A percentile compares a stretch with the other conserved stretches of the same genome.
Evolutionary conservation across 2,329 filamentous ascomycete genomes (phyloP).

Genomic region (Penicillium sp.): DNA sequence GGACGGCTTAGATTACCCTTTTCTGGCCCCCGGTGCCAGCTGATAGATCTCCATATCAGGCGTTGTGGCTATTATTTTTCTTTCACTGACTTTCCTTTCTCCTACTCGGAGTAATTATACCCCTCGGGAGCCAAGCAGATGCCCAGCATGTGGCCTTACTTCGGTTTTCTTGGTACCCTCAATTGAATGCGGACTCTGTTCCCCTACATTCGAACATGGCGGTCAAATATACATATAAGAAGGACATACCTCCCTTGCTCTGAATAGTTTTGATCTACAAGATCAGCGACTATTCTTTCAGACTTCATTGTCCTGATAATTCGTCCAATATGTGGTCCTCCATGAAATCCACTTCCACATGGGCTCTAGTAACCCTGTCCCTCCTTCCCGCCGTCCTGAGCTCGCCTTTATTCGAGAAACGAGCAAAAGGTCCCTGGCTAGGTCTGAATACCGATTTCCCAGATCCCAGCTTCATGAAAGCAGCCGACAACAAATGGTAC

Average conservation of each 20-base stretch:
- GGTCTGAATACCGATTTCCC: constrained; percentile 41
- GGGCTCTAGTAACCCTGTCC: constrained; percentile 10
- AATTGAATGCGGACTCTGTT: neutral
- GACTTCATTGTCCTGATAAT: neutral
- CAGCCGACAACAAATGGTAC: constrained; percentile 52
- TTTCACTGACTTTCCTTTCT: neutral
- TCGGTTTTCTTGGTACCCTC: neutral
- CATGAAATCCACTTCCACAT: constrained; percentile 1
- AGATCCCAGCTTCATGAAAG: constrained; percentile 48
- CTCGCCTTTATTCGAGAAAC: constrained; percentile 20
- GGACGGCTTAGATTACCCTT: neutral
- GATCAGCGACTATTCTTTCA: neutral
- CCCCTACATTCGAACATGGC: constrained; percentile 1
- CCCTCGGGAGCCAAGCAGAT: constrained; percentile 5
- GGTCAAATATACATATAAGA: constrained; percentile 14
- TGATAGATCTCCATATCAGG: constrained; percentile 15
- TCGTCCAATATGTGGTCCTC: constrained; percentile 4
- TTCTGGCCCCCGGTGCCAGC: constrained; percentile 3
- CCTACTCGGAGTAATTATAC: neutral
- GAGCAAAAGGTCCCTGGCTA: constrained; percentile 18
- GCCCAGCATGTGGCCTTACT: neutral
- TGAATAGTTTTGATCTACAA: neutral
- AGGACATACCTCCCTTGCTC: neutral
- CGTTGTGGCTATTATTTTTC: constrained; percentile 1
- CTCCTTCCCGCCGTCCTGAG: constrained; percentile 14